A percentile compares a stretch with the other conserved stretches of the same genome.
These are phyloP conservation scores for Clarireedia hainanense DNA, from an alignment of 2,329 filamentous ascomycete genomes.

Conservation along the genomic window DNA sequence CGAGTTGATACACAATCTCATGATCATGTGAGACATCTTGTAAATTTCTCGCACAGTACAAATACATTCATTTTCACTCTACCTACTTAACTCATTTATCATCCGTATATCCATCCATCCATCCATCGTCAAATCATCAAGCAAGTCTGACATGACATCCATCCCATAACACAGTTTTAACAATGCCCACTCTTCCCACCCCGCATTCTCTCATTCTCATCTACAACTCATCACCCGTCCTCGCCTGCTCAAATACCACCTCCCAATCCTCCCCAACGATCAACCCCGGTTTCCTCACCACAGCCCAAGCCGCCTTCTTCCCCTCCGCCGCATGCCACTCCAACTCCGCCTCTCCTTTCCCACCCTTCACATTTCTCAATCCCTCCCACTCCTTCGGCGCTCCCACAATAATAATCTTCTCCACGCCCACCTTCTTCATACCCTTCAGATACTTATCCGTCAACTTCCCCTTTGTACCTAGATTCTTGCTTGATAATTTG, in stretches of 20 bases:
- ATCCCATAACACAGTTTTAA: no score
- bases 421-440: constrained; percentile 71
- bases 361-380: constrained; percentile 50
- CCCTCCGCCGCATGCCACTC: constrained; percentile 47
- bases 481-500: constrained; percentile 61
- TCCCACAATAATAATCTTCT: constrained; percentile 78
- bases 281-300: constrained; percentile 56
- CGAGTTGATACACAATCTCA: no score
- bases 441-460: constrained; percentile 68
- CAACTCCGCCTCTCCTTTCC: constrained; percentile 49
- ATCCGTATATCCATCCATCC: no score
- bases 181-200: not conserved
- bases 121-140: no score
- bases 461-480: constrained; percentile 49
- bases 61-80: no score
- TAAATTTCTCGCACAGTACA: no score
- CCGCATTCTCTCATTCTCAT: no score
- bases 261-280: constrained; percentile 56
- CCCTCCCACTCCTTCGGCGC: constrained; percentile 65
- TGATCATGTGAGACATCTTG: no score
- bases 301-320: constrained; percentile 52
- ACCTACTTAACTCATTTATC: no score
- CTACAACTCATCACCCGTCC: not conserved
- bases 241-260: constrained; percentile 22
- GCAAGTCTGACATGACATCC: no score